Evolutionary conservation across 495 filamentous ascomycete genomes (phyloP).

Genomic region (Trichoderma orchidacearum): DNA sequence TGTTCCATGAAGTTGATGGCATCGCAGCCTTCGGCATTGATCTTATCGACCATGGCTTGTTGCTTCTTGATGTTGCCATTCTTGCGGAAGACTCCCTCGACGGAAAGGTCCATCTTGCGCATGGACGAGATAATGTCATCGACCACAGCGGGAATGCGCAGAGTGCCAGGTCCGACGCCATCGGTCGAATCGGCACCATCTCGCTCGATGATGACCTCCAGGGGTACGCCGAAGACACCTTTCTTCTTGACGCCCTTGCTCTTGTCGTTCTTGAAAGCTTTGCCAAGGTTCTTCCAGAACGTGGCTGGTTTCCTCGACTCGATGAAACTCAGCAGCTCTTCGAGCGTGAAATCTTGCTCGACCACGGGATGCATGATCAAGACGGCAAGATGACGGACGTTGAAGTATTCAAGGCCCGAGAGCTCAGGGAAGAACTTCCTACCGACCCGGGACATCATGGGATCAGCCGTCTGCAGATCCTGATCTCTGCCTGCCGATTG

Average conservation of each 20-base stretch:
- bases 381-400: slow-evolving; percentile 88
- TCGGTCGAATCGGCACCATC: slow-evolving; percentile 93
- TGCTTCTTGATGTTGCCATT: slow-evolving; percentile 93
- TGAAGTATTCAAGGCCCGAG: slow-evolving; percentile 92
- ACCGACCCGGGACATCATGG: slow-evolving; percentile 32
- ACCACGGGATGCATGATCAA: slow-evolving; percentile 89
- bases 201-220: slow-evolving; percentile 77
- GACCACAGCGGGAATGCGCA: slow-evolving; percentile 77
- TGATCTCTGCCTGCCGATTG: slow-evolving; percentile 49
- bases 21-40: slow-evolving; percentile 70
- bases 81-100: slow-evolving; percentile 98
- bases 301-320: slow-evolving; percentile 76
- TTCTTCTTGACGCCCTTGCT: slow-evolving; percentile 78
- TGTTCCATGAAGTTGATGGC: slow-evolving; percentile 72
- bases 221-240: slow-evolving; percentile 77
- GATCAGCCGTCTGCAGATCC: slow-evolving; percentile 31
- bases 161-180: slow-evolving; percentile 80
- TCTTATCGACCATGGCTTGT: slow-evolving; percentile 65
- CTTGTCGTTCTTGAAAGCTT: slow-evolving; percentile 79
- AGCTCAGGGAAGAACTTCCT: slow-evolving; percentile 95
- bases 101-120: slow-evolving; percentile 97
- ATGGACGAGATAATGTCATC: slow-evolving; percentile 88
- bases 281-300: slow-evolving; percentile 96
- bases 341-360: slow-evolving; percentile 78
- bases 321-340: slow-evolving; percentile 89